Base-by-base conservation (phyloP, 441 rosid genomes). In the Omphalea diandra region DNA sequence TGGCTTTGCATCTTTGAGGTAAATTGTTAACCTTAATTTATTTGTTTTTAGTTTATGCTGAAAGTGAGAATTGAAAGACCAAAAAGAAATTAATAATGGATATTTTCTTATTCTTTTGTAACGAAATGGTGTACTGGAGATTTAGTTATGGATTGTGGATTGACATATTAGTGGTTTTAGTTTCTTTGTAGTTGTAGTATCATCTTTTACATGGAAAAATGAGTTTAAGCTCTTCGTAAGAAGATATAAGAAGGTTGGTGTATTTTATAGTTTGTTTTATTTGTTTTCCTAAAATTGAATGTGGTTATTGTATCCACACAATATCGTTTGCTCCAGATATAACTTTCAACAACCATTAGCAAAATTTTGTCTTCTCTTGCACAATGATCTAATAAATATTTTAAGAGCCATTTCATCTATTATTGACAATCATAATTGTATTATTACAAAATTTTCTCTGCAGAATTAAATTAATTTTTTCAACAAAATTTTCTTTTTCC, bases 71-170 rank as follows among this genome's bases (percentile, higher is more conserved):
- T 7, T 55, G 26, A 27, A 4, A 24, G 53, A 12, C 52, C 1
- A 46, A 17, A 57, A 31, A 55, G 55, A 54, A 46, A 27, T 3
- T 43, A 40, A 24, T 50, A 22, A 67, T 73, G 61, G 77, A 53
- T 35, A 40, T 68, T 57, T 54, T 52, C 61, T 47, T 80, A 33
- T 41, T 61, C 55, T 65, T 79, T 31, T 62, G 71, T 75, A 66
- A 55, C 89, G 98, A 96, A 97, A 59, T 91, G 98, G 97, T 93
- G 94, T 84, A 83, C 86, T 55, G 94, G 97, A 76, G 96, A 74
- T 93, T 89, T 76, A 87, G 88, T 22, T 91, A 88, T 79, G 94
- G 98, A 53, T 75, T 91, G 71, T 93, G 97, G 96, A 88, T 93
- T 43, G 97, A 97, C 58, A 74, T 82, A 74, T 84, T 94, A 33